Percentiles rank a stretch among this genome's conserved stretches.
Evolutionary conservation across 2,329 filamentous ascomycete genomes (phyloP).

Genomic region (Byssoonygena ceratinophila): DNA sequence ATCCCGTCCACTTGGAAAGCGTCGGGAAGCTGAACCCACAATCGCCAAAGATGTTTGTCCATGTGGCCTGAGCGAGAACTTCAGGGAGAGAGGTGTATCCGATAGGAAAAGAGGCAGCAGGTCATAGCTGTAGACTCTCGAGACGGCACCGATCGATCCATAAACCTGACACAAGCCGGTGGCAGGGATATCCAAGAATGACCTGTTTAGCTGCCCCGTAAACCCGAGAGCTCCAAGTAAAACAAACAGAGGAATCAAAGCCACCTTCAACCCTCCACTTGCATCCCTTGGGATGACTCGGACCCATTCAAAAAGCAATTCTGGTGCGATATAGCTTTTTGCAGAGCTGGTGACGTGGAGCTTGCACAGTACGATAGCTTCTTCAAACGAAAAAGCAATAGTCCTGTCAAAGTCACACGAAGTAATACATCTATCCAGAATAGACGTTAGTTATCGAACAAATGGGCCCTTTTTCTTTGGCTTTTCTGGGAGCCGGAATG

Average conservation of each 20-base stretch:
- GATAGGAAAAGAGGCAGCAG: not conserved
- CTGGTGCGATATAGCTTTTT: not conserved
- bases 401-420: not conserved
- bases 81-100: not conserved
- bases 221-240: not conserved
- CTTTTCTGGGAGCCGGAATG: not conserved
- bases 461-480: not conserved
- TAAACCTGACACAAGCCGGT: not conserved
- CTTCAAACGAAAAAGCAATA: not conserved
- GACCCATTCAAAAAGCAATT: not conserved
- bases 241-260: not conserved
- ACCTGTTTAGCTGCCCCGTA: not conserved
- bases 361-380: not conserved
- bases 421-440: not conserved
- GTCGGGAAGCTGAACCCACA: not conserved
- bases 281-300: not conserved
- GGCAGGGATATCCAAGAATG: not conserved
- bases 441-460: not conserved
- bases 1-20: conserved; percentile 2
- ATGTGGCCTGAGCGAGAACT: not conserved
- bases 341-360: conserved; percentile 2
- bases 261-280: not conserved
- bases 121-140: not conserved
- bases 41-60: not conserved
- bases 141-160: not conserved